phyloP scores from a whole-genome alignment of 1,139 yeast species.

The Zhuliangozyma blackwelliae region DNA sequence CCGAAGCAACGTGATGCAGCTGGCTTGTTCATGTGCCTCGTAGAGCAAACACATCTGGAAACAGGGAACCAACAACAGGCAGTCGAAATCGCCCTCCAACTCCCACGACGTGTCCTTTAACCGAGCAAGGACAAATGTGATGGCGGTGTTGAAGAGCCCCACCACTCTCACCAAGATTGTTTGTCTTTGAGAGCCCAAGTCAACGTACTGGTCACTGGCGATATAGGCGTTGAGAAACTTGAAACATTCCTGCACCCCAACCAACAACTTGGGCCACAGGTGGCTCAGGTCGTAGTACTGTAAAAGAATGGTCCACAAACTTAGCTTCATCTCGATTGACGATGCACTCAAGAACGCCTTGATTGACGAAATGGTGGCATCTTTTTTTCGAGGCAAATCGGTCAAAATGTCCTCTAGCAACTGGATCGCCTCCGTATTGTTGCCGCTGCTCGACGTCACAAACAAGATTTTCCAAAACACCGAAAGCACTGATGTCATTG shows the following conservation, averaged over 20 bases:
- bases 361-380: slow-evolving; percentile 41
- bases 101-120: slow-evolving; percentile 17
- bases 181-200: slow-evolving; percentile 2
- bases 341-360: slow-evolving; percentile 56
- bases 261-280: slow-evolving; percentile 37
- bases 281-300: slow-evolving; percentile 49
- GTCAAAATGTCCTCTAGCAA: slow-evolving; percentile 53
- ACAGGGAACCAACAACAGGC: slow-evolving; percentile 12
- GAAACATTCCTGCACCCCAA: slow-evolving; percentile 53
- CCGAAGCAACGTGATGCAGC: slow-evolving; percentile 33
- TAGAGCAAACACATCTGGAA: slow-evolving; percentile 41
- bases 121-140: slow-evolving; percentile 14
- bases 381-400: slow-evolving; percentile 5
- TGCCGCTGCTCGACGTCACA: slow-evolving; percentile 26
- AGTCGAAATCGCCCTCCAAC: slow-evolving; percentile 8
- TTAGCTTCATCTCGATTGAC: slow-evolving; percentile 62
- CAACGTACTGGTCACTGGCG: slow-evolving; percentile 9
- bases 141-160: slow-evolving; percentile 29
- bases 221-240: slow-evolving; percentile 19
- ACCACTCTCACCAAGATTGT: slow-evolving; percentile 24
- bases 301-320: slow-evolving; percentile 73
- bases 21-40: slow-evolving; percentile 48
- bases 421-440: slow-evolving; percentile 44
- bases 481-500: slow-evolving; percentile 62
- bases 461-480: slow-evolving; percentile 59